Evolutionary conservation across 352 stramenopile species (phyloP).

Genomic region (Pythium volutum): DNA sequence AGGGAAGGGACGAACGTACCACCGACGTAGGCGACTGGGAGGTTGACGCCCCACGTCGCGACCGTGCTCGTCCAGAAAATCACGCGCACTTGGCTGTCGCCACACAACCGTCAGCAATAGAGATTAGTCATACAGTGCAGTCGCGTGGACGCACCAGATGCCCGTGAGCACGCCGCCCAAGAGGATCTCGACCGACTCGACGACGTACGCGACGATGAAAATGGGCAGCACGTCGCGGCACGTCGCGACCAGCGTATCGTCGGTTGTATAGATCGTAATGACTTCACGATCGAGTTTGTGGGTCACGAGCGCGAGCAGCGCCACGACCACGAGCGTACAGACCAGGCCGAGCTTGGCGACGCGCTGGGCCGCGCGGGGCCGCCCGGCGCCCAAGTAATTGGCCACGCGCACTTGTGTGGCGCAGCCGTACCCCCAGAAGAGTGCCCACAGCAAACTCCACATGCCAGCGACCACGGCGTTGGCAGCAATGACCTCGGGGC

Average conservation of each 20-base stretch:
- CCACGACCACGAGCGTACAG: conserved; percentile 50
- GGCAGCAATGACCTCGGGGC: conserved; percentile 51
- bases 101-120: not conserved
- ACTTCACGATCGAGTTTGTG: conserved; percentile 45
- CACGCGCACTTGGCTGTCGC: conserved; percentile 47
- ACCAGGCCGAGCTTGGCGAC: conserved; percentile 52
- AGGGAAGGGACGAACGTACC: conserved; percentile 18
- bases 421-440: conserved; percentile 81
- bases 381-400: conserved; percentile 67
- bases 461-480: conserved; percentile 72
- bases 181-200: conserved; percentile 67
- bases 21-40: conserved; percentile 56
- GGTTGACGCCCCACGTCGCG: conserved; percentile 64
- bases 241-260: conserved; percentile 41
- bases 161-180: conserved; percentile 54
- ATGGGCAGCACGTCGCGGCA: conserved; percentile 55
- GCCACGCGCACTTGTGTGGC: conserved; percentile 75
- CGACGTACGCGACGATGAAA: conserved; percentile 54
- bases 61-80: conserved; percentile 62
- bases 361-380: conserved; percentile 43
- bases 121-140: not conserved
- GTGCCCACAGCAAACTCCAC: conserved; percentile 65
- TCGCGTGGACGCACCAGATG: conserved; percentile 44
- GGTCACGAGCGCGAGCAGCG: conserved; percentile 42
- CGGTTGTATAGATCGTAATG: conserved; percentile 58